Conservation (phyloP, 2,329 filamentous ascomycete genomes). For the Cladophialophora immunda region DNA sequence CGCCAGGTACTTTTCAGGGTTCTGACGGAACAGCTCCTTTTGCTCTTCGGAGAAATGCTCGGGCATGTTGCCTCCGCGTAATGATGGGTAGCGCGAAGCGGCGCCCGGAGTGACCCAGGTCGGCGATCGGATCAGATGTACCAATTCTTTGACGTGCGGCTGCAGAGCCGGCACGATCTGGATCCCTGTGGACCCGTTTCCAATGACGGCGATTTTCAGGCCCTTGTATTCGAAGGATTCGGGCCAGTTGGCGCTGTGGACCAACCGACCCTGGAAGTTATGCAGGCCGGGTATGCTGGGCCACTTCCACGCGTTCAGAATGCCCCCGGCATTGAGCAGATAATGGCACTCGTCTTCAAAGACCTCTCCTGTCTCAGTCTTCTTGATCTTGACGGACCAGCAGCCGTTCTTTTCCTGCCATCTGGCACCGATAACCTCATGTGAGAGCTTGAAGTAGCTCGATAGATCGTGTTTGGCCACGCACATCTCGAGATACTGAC, state of each 20-base stretch:
- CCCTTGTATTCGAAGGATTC: constrained; percentile 40
- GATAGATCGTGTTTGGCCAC: constrained; percentile 37
- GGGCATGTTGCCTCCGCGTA: constrained; percentile 32
- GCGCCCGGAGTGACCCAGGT: constrained; percentile 36
- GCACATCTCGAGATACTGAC: constrained; percentile 41
- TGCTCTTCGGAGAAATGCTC: constrained; percentile 35
- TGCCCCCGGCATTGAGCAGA: constrained; percentile 42
- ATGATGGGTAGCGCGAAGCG: constrained; percentile 26
- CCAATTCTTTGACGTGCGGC: constrained; percentile 43
- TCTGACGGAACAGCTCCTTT: constrained; percentile 20
- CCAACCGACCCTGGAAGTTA: constrained; percentile 47
- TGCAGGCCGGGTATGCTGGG: constrained; percentile 48
- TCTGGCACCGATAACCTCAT: constrained; percentile 40
- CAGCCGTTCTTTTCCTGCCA: constrained; percentile 44
- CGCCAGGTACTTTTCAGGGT: constrained; percentile 28
- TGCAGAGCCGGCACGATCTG: constrained; percentile 48
- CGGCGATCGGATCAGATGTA: constrained; percentile 32
- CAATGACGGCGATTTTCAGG: constrained; percentile 41
- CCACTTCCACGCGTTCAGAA: constrained; percentile 43
- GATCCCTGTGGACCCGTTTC: constrained; percentile 41
- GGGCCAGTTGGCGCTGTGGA: constrained; percentile 47
- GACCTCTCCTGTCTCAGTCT: constrained; percentile 29
- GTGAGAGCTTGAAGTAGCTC: constrained; percentile 42
- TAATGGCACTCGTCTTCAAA: constrained; percentile 35
- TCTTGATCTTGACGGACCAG: constrained; percentile 44